Base-by-base conservation (phyloP, 148 eudicot genomes). In the Vaccinium darrowii region DNA sequence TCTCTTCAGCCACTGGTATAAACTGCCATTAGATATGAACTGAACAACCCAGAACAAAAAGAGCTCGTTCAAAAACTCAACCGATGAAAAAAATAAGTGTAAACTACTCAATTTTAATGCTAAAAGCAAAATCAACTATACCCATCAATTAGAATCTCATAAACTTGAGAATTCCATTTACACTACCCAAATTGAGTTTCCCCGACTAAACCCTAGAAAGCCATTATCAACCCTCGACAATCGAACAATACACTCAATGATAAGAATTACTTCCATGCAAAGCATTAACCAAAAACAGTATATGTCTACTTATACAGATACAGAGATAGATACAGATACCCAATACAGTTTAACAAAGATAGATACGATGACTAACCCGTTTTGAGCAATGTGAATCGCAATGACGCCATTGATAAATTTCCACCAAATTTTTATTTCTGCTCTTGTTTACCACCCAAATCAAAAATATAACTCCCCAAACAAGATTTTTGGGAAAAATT, bases 371-470 rank as follows among this genome's bases (percentile, higher is more conserved):
- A 16, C 30, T 62, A 53, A 82, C 84, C 65, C 30, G 10, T 30
- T 82, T 82, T 10, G n/a, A n/a, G 30, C 27, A 72, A 82, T 69
- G 84, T 16, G 84, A 72, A 71, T 53, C 57, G 73, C 27, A 4
- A 27, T 36, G 16, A 62, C 82, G 84, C 84, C 77, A 72, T 69
- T 51, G 78, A 71, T 50, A 30, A 82, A 82, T 82, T 51, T 72
- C 65, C 65, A 3, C 16, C 52, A n/a, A 58, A 19, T 62, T n/a
- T 62, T n/a, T 36, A 53, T 21, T 43, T 62, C 30, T 62, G 74
- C 30, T 50, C 25, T 6, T 19, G 12, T 81, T 43, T 39, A n/a
- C 52, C 54, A 19, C 8, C 83, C 36, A 62, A 25, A 43, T 58
- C 23, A 39, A 62, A 57, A 58, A 60, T 33, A 57, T 5, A 56